Conservation (phyloP, 768 basidiomycete genomes). For the Tricholoma saponaceum region DNA sequence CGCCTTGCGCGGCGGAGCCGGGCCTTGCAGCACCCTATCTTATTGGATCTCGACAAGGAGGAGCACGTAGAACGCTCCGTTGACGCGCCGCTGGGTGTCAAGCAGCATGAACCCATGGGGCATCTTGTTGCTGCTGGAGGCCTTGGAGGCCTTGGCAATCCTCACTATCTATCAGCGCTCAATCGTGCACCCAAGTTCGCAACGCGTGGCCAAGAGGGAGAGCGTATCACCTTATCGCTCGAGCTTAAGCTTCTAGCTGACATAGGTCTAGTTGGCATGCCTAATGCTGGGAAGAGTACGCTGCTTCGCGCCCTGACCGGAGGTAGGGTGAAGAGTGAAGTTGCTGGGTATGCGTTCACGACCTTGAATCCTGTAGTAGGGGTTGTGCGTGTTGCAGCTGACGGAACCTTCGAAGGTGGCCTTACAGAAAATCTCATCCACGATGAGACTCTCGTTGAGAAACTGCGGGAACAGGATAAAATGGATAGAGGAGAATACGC, state of each 20-base stretch:
- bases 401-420: slow-evolving; percentile 70
- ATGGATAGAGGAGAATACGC: slow-evolving; percentile 53
- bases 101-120: slow-evolving; percentile 48
- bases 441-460: slow-evolving; percentile 66
- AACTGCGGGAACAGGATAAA: slow-evolving; percentile 36
- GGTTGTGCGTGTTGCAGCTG: slow-evolving; percentile 78
- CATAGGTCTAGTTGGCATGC: slow-evolving; percentile 93
- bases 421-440: slow-evolving; percentile 46
- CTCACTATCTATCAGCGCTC: slow-evolving; percentile 66
- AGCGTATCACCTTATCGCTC: slow-evolving; percentile 75
- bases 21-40: slow-evolving; percentile 38
- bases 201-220: slow-evolving; percentile 71
- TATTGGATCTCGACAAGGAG: slow-evolving; percentile 60
- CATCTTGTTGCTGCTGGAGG: slow-evolving; percentile 78
- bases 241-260: slow-evolving; percentile 95
- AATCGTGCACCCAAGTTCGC: slow-evolving; percentile 87
- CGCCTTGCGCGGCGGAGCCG: slow-evolving; percentile 43
- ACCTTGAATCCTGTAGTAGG: slow-evolving; percentile 94
- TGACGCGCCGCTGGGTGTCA: slow-evolving; percentile 63
- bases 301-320: slow-evolving; percentile 86
- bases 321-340: slow-evolving; percentile 75
- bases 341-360: slow-evolving; percentile 92
- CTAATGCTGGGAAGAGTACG: slow-evolving; percentile 93
- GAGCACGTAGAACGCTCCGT: slow-evolving; percentile 36
- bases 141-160: slow-evolving; percentile 81